Evolutionary conservation across 257 asterid genomes (phyloP).

Genomic region (Ehretia macrophylla): DNA sequence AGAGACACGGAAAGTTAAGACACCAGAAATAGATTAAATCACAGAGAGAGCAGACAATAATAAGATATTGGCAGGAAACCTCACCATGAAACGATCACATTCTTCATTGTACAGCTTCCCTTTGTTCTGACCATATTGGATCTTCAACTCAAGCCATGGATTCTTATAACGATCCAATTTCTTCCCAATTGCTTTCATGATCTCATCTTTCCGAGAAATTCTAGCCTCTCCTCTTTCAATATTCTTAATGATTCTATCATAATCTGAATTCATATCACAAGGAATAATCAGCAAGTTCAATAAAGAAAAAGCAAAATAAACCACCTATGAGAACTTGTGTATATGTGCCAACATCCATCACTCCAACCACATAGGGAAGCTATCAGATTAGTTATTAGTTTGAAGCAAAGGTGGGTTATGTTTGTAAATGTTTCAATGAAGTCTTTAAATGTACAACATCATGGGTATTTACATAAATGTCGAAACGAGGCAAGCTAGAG

Average conservation of each 20-base stretch:
- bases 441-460: no score
- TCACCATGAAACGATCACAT: slow-evolving; percentile 99
- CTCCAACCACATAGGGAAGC: no score
- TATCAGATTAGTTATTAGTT: no score
- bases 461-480: no score
- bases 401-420: no score
- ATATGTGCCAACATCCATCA: no score
- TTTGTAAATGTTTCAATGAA: no score
- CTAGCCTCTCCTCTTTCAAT: slow-evolving; percentile 99
- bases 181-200: slow-evolving; percentile 96
- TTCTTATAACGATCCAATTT: slow-evolving; percentile 93
- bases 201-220: slow-evolving; percentile 93
- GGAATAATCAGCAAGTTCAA: not conserved
- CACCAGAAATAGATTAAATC: not conserved
- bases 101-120: slow-evolving; percentile 98
- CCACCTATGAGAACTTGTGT: no score
- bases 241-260: slow-evolving; percentile 86
- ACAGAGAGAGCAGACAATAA: not conserved
- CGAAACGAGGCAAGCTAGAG: no score
- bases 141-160: slow-evolving; percentile 96
- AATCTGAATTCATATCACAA: slow-evolving; percentile 41
- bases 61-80: slow-evolving; percentile 9
- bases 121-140: slow-evolving; percentile 98
- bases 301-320: no score
- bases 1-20: slow-evolving; percentile 3